These are phyloP conservation scores for Pyricularia pennisetigena DNA, from an alignment of 2,329 filamentous ascomycete species.

Conservation along the genomic window DNA sequence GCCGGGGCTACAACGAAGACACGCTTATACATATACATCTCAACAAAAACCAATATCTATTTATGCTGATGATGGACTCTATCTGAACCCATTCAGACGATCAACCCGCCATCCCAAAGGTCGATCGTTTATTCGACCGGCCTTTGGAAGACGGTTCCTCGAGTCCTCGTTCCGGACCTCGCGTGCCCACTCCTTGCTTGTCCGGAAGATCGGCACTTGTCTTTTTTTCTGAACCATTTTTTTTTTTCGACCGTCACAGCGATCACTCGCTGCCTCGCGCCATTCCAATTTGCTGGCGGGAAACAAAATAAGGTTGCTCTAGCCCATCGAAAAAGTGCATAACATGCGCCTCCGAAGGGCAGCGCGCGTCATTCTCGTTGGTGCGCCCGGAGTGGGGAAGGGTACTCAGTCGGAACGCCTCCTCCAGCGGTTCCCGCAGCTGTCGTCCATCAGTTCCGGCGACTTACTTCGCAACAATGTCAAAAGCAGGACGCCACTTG, in stretches of 20 bases:
- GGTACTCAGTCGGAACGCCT: constrained; percentile 90
- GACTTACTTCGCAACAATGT: constrained; percentile 91
- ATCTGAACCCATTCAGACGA: background rate
- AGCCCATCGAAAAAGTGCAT: constrained; percentile 3
- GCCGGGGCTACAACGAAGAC: too few species aligned
- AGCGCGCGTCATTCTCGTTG: constrained; percentile 87
- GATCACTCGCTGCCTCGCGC: background rate
- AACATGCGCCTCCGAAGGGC: constrained; percentile 64
- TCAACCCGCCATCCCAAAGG: background rate
- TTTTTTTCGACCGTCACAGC: background rate
- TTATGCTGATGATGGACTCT: background rate
- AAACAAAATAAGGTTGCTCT: background rate
- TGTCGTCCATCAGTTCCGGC: constrained; percentile 87
- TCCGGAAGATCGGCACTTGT: background rate
- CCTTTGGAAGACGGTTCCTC: background rate
- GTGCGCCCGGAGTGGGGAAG: constrained; percentile 94
- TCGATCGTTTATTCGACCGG: background rate
- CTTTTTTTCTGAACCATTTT: background rate
- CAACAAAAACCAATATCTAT: background rate
- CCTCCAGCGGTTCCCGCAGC: constrained; percentile 75
- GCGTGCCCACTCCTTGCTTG: background rate
- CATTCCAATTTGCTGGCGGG: background rate
- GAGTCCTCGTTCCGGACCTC: background rate
- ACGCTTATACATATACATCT: background rate
- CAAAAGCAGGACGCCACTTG: constrained; percentile 74